A percentile compares a stretch with the other conserved stretches of the same genome.
phyloP scores from a whole-genome alignment of 805 yeast species.

The Wickerhamiella cacticola region DNA sequence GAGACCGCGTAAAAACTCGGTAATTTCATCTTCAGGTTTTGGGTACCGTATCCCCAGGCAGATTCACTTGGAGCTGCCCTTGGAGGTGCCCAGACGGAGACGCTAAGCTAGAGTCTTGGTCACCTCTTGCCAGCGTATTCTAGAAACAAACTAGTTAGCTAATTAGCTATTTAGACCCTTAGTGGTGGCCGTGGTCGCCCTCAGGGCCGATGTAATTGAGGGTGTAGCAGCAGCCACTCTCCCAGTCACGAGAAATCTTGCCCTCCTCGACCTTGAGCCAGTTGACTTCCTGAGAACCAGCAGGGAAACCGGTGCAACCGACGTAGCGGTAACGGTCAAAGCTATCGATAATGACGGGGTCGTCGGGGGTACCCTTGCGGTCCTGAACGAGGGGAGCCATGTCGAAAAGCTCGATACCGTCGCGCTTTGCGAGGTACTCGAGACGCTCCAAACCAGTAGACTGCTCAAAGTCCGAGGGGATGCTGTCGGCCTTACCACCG shows the following conservation, averaged over 20 bases:
- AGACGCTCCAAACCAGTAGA: slow-evolving; percentile 97
- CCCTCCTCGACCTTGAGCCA: slow-evolving; percentile 84
- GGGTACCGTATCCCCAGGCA: too few species aligned
- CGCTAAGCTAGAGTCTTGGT: too few species aligned
- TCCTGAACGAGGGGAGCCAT: slow-evolving; percentile 74
- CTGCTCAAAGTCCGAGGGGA: slow-evolving; percentile 91
- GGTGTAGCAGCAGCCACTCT: slow-evolving; percentile 92
- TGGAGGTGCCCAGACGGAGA: too few species aligned
- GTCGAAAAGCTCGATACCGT: slow-evolving; percentile 87
- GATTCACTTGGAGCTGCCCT: too few species aligned
- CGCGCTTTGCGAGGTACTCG: slow-evolving; percentile 84
- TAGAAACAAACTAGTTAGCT: too few species aligned
- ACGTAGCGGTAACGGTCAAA: slow-evolving; percentile 88
- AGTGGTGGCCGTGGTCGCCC: slow-evolving; percentile 34
- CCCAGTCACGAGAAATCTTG: slow-evolving; percentile 92
- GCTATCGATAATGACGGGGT: slow-evolving; percentile 82
- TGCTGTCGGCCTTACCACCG: slow-evolving; percentile 58
- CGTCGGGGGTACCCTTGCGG: slow-evolving; percentile 79
- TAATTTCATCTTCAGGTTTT: too few species aligned
- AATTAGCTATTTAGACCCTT: background rate
- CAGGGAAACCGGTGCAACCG: slow-evolving; percentile 95
- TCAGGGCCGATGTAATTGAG: slow-evolving; percentile 72
- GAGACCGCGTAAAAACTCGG: too few species aligned
- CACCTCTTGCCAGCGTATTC: too few species aligned
- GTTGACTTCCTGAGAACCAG: slow-evolving; percentile 78